Conservation (phyloP, 306 rosid species). For the Quercus alba region DNA sequence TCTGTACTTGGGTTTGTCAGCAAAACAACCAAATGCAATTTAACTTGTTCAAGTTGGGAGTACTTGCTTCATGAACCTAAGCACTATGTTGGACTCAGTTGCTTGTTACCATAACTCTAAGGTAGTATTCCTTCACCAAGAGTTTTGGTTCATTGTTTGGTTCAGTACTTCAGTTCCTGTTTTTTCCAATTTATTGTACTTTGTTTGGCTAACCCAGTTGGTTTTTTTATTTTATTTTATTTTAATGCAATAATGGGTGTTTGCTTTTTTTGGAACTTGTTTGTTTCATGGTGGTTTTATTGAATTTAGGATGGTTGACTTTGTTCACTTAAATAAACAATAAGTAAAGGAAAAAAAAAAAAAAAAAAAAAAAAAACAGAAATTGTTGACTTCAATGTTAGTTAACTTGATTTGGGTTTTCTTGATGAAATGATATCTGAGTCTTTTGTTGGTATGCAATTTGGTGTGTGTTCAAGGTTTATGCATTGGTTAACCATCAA, state of each 20-base stretch:
- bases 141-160: neutral
- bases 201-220: neutral
- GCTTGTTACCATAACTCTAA: slow-evolving; percentile 59
- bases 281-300: neutral
- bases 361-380: neutral
- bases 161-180: neutral
- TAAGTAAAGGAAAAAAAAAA: neutral
- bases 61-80: slow-evolving; percentile 37
- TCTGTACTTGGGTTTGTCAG: slow-evolving; percentile 19
- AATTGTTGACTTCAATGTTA: neutral
- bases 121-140: slow-evolving; percentile 34
- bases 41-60: slow-evolving; percentile 36
- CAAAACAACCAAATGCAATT: slow-evolving; percentile 27
- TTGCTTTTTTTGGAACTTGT: neutral
- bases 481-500: neutral
- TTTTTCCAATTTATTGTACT: neutral
- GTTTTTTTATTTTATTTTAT: neutral
- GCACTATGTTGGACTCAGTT: slow-evolving; percentile 66
- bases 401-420: neutral
- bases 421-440: neutral
- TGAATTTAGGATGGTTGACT: neutral
- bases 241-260: neutral
- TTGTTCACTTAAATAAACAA: neutral
- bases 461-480: neutral
- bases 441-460: neutral